A percentile compares a stretch with the other conserved stretches of the same genome.
phyloP scores from a whole-genome alignment of 202 grass and related monocot genomes.

The Schoenoplectus triqueter region DNA sequence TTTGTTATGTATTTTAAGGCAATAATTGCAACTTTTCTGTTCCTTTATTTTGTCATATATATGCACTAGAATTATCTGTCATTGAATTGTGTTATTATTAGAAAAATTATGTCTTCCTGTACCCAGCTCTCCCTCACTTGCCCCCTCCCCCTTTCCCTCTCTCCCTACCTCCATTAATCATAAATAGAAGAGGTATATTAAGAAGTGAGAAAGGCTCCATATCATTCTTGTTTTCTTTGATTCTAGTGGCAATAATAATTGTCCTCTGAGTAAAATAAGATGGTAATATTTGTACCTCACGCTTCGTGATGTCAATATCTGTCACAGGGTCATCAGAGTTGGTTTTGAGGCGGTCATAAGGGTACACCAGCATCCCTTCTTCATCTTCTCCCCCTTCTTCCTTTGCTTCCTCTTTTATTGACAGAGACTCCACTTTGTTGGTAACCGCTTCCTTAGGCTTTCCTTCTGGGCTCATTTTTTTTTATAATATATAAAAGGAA shows the following conservation, averaged over 20 bases:
- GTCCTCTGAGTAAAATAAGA: slow-evolving; percentile 25
- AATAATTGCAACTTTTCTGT: slow-evolving; percentile 13
- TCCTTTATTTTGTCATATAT: background rate
- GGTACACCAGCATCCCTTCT: slow-evolving; percentile 60
- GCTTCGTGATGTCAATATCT: slow-evolving; percentile 82
- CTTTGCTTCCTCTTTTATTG: slow-evolving; percentile 62
- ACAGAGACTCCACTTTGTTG: slow-evolving; percentile 55
- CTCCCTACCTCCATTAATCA: background rate
- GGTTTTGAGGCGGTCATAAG: slow-evolving; percentile 73
- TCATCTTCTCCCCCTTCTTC: slow-evolving; percentile 76
- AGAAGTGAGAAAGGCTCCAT: background rate
- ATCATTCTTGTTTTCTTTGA: background rate
- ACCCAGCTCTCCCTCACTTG: background rate
- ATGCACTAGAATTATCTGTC: background rate
- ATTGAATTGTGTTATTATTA: background rate
- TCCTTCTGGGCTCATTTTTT: slow-evolving; percentile 33
- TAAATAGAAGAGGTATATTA: slow-evolving; percentile 12
- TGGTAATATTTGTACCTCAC: slow-evolving; percentile 64
- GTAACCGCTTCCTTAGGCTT: slow-evolving; percentile 47
- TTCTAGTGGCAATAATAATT: background rate
- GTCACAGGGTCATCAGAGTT: slow-evolving; percentile 62
- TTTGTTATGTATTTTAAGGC: slow-evolving; percentile 5
- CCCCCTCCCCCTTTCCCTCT: too few species aligned
- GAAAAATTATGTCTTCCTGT: background rate
- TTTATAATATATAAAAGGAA: background rate